These are phyloP conservation scores for Erucastrum elatum DNA, from an alignment of 345 rosid species.

Conservation along the genomic window DNA sequence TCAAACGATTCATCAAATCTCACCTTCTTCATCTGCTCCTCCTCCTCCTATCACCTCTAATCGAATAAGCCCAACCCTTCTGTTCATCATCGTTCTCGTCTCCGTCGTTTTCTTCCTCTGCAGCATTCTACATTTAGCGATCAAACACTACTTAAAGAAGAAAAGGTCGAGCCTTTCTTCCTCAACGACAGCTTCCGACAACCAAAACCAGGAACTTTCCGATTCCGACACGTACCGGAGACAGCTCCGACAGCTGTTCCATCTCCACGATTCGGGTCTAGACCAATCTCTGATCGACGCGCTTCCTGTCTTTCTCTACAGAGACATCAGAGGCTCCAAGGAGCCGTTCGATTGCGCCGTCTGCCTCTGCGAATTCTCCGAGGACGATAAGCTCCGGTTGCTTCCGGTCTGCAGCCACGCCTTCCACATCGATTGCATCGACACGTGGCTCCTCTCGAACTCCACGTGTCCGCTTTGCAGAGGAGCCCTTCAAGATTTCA, in stretches of 20 bases:
- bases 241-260: constrained; percentile 86
- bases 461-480: constrained; percentile 96
- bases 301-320: constrained; percentile 72
- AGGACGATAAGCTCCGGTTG: constrained; percentile 71
- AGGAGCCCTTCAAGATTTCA: constrained; percentile 59
- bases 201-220: constrained; percentile 53
- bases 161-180: constrained; percentile 54
- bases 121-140: constrained; percentile 68
- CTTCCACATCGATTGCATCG: constrained; percentile 88
- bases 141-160: constrained; percentile 54
- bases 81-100: constrained; percentile 62
- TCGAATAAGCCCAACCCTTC: constrained; percentile 60
- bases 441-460: constrained; percentile 86
- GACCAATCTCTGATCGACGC: constrained; percentile 90
- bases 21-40: constrained; percentile 32
- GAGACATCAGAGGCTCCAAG: constrained; percentile 66
- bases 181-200: constrained; percentile 47
- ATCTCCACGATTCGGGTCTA: constrained; percentile 88
- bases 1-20: constrained; percentile 38
- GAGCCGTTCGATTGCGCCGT: constrained; percentile 94
- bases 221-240: constrained; percentile 68
- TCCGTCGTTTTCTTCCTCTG: constrained; percentile 68
- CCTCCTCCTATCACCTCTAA: constrained; percentile 44
- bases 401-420: constrained; percentile 89
- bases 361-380: constrained; percentile 78